Conservation (phyloP, 1,139 yeast genomes). For the Blastobotrys arbuscula region DNA sequence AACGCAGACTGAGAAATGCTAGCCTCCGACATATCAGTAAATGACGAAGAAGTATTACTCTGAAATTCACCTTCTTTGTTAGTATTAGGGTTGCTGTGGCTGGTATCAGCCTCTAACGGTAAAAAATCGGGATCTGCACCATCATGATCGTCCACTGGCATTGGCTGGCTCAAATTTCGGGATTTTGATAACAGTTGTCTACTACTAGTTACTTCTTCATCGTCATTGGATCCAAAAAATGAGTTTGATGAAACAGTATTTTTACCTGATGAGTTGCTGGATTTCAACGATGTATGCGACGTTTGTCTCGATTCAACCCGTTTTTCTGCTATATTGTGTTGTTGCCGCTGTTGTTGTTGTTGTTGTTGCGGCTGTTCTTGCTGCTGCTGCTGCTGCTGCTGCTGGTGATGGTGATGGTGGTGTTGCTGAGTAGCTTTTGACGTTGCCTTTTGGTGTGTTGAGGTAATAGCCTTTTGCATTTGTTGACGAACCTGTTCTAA, state of each 20-base stretch:
- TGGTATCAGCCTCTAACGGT: slow-evolving; percentile 3
- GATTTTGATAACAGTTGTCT: slow-evolving; percentile 13
- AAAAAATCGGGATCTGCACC: slow-evolving; percentile 9
- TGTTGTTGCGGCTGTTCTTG: not conserved
- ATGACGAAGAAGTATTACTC: slow-evolving; percentile 15
- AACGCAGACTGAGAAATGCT: slow-evolving; percentile 43
- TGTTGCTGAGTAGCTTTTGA: not conserved
- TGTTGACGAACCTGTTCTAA: slow-evolving; percentile 37
- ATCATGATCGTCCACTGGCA: slow-evolving; percentile 1
- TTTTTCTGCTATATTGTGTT: not conserved
- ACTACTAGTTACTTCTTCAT: not conserved
- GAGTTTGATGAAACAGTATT: slow-evolving; percentile 3
- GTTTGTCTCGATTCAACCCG: not conserved
- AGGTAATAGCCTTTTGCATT: slow-evolving; percentile 28
- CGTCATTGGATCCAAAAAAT: slow-evolving; percentile 10
- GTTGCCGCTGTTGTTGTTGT: not conserved
- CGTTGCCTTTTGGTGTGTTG: slow-evolving; percentile 1
- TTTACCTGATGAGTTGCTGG: not conserved
- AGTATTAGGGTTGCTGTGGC: not conserved
- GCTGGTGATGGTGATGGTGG: not conserved
- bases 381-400: not conserved
- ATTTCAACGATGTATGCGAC: slow-evolving; percentile 4
- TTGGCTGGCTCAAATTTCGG: slow-evolving; percentile 7
- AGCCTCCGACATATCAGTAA: slow-evolving; percentile 26
- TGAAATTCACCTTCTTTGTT: not conserved